phyloP scores from a whole-genome alignment of 2,329 filamentous ascomycete species.

The Beauveria asiatica region DNA sequence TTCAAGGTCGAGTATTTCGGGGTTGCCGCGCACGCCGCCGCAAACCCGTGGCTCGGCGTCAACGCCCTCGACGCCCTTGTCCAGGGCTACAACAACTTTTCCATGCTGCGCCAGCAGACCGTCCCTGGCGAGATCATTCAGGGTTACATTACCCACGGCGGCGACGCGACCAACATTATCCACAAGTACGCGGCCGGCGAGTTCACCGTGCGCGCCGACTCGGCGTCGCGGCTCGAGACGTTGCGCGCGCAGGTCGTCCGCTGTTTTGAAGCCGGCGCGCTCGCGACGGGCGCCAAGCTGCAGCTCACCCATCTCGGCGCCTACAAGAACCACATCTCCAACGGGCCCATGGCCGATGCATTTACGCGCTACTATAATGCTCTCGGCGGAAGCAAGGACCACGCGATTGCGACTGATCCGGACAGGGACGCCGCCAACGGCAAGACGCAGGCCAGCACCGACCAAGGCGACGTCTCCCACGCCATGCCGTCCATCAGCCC shows the following conservation, averaged over 20 bases:
- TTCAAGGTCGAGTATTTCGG: slow-evolving; percentile 46
- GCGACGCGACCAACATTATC: slow-evolving; percentile 45
- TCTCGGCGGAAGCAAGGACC: slow-evolving; percentile 17
- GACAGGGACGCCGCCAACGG: slow-evolving; percentile 34
- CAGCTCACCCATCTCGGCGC: slow-evolving; percentile 29
- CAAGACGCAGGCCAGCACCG: slow-evolving; percentile 44
- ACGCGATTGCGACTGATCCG: slow-evolving; percentile 24
- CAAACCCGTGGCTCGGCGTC: slow-evolving; percentile 46
- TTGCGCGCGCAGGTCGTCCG: slow-evolving; percentile 33
- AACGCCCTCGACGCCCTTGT: slow-evolving; percentile 51
- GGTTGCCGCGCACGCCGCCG: slow-evolving; percentile 45
- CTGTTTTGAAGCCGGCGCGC: slow-evolving; percentile 29
- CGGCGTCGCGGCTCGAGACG: slow-evolving; percentile 29
- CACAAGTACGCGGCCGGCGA: slow-evolving; percentile 38
- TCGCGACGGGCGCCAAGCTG: slow-evolving; percentile 37
- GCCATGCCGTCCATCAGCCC: slow-evolving; percentile 46
- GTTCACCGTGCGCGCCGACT: slow-evolving; percentile 37
- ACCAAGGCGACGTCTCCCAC: slow-evolving; percentile 52
- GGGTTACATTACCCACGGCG: slow-evolving; percentile 43
- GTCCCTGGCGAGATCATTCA: slow-evolving; percentile 41
- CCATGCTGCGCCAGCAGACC: slow-evolving; percentile 46
- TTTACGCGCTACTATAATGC: slow-evolving; percentile 38
- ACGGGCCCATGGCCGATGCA: slow-evolving; percentile 36
- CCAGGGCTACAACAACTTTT: slow-evolving; percentile 36
- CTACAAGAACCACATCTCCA: slow-evolving; percentile 49